Evolutionary conservation across 192 early-diverging fungal genomes (phyloP).

Genomic region (Coemansia sp.): DNA sequence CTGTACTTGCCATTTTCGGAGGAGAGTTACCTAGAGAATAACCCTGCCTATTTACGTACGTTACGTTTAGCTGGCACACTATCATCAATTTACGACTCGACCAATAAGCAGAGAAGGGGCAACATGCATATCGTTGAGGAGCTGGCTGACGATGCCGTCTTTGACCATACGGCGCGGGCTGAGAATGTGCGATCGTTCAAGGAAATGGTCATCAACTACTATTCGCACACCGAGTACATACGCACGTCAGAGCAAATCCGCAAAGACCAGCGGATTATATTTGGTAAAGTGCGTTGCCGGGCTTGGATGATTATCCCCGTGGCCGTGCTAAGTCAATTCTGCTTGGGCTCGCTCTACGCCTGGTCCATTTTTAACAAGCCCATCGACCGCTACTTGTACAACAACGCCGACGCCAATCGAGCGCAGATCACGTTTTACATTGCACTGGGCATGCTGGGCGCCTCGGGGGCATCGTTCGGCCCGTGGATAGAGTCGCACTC

Average conservation of each 20-base stretch:
- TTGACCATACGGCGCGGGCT: slow-evolving; percentile 25
- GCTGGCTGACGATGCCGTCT: slow-evolving; percentile 46
- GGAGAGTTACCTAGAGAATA: background rate
- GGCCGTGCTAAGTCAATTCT: slow-evolving; percentile 74
- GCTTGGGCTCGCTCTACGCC: slow-evolving; percentile 75
- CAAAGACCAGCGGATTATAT: slow-evolving; percentile 57
- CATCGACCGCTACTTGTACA: slow-evolving; percentile 64
- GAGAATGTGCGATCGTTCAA: slow-evolving; percentile 39
- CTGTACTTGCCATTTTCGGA: background rate
- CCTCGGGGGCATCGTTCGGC: slow-evolving; percentile 70
- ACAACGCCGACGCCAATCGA: slow-evolving; percentile 52
- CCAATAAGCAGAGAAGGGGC: background rate
- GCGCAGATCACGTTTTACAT: slow-evolving; percentile 75
- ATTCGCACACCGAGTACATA: slow-evolving; percentile 60
- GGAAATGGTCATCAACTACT: slow-evolving; percentile 53
- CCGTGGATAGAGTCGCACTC: slow-evolving; percentile 81
- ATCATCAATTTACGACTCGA: background rate
- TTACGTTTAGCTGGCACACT: background rate
- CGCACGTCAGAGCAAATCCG: slow-evolving; percentile 63
- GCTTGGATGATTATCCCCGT: slow-evolving; percentile 72
- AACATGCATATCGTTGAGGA: slow-evolving; percentile 45
- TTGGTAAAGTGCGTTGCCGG: slow-evolving; percentile 59
- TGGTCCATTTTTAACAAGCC: slow-evolving; percentile 79
- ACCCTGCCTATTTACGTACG: background rate
- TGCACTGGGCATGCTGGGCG: slow-evolving; percentile 76